Percentiles rank a stretch among this genome's conserved stretches.
These are phyloP conservation scores for Phallus indusiatus DNA, from an alignment of 768 basidiomycete species.

Conservation along the genomic window DNA sequence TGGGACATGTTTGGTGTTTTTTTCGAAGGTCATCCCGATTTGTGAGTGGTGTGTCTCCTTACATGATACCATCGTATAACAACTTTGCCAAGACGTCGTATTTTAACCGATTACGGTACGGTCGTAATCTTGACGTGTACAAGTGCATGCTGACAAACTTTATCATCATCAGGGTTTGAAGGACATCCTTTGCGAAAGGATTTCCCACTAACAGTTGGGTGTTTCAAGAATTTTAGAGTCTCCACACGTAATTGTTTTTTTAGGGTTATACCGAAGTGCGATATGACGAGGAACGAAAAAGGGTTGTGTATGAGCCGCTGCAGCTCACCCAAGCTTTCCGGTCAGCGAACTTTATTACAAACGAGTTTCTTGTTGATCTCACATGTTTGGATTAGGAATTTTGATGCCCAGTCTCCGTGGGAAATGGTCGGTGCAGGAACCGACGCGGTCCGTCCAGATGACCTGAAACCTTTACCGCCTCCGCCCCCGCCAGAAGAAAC, in stretches of 20 bases:
- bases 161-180: constrained; percentile 62
- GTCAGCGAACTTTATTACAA: constrained; percentile 30
- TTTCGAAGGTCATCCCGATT: constrained; percentile 92
- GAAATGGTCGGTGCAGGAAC: constrained; percentile 79
- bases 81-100: constrained; percentile 59
- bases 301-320: constrained; percentile 94
- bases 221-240: not conserved
- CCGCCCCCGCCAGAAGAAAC: constrained; percentile 65
- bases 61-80: not conserved
- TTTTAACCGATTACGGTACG: constrained; percentile 93
- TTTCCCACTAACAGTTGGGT: constrained; percentile 86
- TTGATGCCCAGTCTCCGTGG: constrained; percentile 90
- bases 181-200: constrained; percentile 97
- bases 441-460: constrained; percentile 48
- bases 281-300: constrained; percentile 95
- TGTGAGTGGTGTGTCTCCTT: constrained; percentile 43
- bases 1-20: constrained; percentile 98
- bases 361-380: not conserved
- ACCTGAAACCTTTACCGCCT: constrained; percentile 67
- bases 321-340: constrained; percentile 98
- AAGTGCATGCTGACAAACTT: not conserved
- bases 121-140: not conserved
- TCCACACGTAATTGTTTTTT: not conserved
- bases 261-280: constrained; percentile 98
- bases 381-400: constrained; percentile 53